phyloP scores from a whole-genome alignment of 1,284 basidiomycete species.

The Testicularia cyperi region DNA sequence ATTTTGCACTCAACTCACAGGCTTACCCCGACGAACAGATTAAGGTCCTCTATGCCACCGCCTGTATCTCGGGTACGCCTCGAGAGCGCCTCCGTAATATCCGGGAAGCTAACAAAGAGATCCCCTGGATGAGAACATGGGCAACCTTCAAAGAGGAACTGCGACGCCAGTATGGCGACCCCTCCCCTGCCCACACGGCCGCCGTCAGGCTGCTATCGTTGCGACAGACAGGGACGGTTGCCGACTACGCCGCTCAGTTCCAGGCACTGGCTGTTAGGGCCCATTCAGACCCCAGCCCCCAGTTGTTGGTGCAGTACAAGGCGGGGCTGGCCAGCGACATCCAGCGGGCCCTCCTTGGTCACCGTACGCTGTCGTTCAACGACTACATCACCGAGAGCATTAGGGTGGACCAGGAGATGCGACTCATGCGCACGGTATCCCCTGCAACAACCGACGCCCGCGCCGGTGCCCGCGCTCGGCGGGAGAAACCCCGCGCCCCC shows the following conservation, averaged over 20 bases:
- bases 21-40: background rate
- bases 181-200: background rate
- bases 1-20: background rate
- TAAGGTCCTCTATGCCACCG: background rate
- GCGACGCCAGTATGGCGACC: background rate
- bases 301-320: background rate
- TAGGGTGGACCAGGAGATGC: too few relatives aligned
- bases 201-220: background rate
- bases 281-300: background rate
- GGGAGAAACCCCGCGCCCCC: background rate
- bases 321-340: too few relatives aligned
- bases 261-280: background rate
- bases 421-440: background rate
- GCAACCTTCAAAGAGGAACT: background rate
- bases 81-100: background rate
- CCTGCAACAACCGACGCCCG: background rate
- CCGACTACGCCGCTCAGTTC: background rate
- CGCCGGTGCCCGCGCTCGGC: too few relatives aligned
- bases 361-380: too few relatives aligned
- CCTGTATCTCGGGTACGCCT: background rate
- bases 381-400: too few relatives aligned
- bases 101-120: too few relatives aligned
- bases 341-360: too few relatives aligned
- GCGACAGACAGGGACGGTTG: background rate
- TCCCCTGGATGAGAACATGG: background rate